phyloP scores from a whole-genome alignment of 495 filamentous ascomycete genomes.

The Xylaria grammica region DNA sequence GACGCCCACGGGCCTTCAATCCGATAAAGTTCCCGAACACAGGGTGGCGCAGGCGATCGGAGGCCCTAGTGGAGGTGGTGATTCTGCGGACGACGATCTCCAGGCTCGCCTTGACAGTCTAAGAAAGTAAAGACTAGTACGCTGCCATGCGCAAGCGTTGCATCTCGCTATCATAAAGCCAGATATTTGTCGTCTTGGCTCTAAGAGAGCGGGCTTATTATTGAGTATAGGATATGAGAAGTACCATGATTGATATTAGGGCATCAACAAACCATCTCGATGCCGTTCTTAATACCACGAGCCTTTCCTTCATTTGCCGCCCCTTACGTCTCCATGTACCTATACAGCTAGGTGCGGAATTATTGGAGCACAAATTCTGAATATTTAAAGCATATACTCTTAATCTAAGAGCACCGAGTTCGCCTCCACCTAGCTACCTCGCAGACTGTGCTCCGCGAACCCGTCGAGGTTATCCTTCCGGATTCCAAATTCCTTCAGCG shows the following conservation, averaged over 20 bases:
- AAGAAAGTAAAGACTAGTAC: conserved; percentile 55
- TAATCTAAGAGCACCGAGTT: conserved; percentile 32
- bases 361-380: conserved; percentile 36
- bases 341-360: conserved; percentile 13
- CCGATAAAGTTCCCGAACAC: conserved; percentile 61
- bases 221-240: background rate
- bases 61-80: conserved; percentile 55
- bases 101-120: conserved; percentile 83
- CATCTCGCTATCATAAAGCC: background rate
- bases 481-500: conserved; percentile 60
- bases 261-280: background rate
- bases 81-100: conserved; percentile 75
- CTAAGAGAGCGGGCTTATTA: background rate
- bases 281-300: conserved; percentile 7
- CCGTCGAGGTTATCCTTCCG: conserved; percentile 56
- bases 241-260: background rate
- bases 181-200: background rate
- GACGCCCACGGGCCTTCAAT: conserved; percentile 73
- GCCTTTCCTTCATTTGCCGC: background rate
- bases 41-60: conserved; percentile 80
- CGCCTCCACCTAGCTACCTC: conserved; percentile 50
- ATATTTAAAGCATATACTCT: conserved; percentile 29
- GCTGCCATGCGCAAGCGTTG: background rate
- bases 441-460: conserved; percentile 58
- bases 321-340: background rate